A percentile compares a stretch with the other conserved stretches of the same genome.
Conservation (phyloP, 352 stramenopile species). For the Phytophthora pluvialis region DNA sequence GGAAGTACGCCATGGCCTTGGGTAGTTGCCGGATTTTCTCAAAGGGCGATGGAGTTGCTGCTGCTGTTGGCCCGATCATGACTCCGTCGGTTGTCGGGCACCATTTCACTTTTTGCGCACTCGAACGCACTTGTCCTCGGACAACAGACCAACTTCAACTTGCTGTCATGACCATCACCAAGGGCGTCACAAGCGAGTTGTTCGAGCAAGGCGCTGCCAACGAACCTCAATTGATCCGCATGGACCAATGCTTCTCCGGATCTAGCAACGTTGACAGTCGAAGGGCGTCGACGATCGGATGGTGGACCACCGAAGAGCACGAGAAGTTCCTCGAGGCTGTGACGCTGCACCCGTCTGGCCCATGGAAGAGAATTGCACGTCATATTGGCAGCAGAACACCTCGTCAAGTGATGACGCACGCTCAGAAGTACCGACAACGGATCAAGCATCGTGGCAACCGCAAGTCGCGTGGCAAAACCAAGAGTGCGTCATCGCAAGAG, state of each 20-base stretch:
- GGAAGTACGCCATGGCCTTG: too few relatives aligned
- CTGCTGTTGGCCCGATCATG: not conserved
- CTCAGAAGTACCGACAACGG: slow-evolving; percentile 48
- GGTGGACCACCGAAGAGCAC: slow-evolving; percentile 48
- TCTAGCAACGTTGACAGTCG: not conserved
- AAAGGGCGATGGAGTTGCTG: not conserved
- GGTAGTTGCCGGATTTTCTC: slow-evolving; percentile 2
- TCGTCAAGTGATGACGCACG: slow-evolving; percentile 45
- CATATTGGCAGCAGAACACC: slow-evolving; percentile 36
- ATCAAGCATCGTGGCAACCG: slow-evolving; percentile 25
- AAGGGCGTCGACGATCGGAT: slow-evolving; percentile 3
- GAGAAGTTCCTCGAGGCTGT: slow-evolving; percentile 44
- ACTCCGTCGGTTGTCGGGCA: not conserved
- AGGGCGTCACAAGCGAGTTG: slow-evolving; percentile 3
- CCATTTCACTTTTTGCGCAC: slow-evolving; percentile 7
- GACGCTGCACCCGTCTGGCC: slow-evolving; percentile 37
- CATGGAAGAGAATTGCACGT: slow-evolving; percentile 38
- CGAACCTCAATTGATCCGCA: slow-evolving; percentile 6
- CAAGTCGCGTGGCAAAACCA: slow-evolving; percentile 3
- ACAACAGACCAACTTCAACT: slow-evolving; percentile 4
- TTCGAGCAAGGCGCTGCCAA: slow-evolving; percentile 1
- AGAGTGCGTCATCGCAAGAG: not conserved
- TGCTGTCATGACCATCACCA: slow-evolving; percentile 13
- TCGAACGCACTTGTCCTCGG: not conserved
- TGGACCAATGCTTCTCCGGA: slow-evolving; percentile 3